Evolutionary conservation across 352 stramenopile species (phyloP), one percentile per base, ranked within the genome.

Genomic region (Albugo laibachii): DNA sequence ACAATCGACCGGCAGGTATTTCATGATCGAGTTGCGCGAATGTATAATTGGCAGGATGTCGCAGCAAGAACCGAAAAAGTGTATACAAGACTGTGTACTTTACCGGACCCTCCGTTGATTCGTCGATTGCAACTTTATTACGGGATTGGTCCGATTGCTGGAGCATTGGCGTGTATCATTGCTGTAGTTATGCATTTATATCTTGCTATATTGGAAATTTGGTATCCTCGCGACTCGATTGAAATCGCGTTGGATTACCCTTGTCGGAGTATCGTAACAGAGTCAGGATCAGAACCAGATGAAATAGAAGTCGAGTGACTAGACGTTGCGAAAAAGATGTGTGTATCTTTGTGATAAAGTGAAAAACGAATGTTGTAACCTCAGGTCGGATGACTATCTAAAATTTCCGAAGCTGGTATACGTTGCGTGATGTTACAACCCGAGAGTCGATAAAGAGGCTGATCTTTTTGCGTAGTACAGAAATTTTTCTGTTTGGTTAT

Each of bases 21-120:
- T 45, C 83, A 95, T 53, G 59, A 69, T 11, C 67, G 76, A 31
- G 72, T 95, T 11, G 69, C 63, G 6, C 55, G 59, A 39, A 94
- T 95, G 80, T 96, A 96, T 64, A 91, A 81, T 55, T 96, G 85
- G 85, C 54, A 83, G 35, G 73, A 82, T 46, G 77, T 95, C 2
- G 80, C 83, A 5, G 46, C 53, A 20, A 62, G 84, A 21, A 94
- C 82, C 0, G 71, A 87, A 45, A 63, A 60, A 13, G 78, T 94
- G 15, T 96, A 96, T 48, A 60, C 61, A 14, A 64, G 61, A 11
- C 63, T 83, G 36, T 55, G 69, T 34, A 57, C 55, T 11, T 52
- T 66, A 15, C 69, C 63, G 0, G 55, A 62, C 15, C 64, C 56
- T 50, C 62, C 69, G 41, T 53, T 84, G 36, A 54, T 87, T 8